Evolutionary conservation across 345 rosid species (phyloP).

Genomic region (Eucalyptus marginata): DNA sequence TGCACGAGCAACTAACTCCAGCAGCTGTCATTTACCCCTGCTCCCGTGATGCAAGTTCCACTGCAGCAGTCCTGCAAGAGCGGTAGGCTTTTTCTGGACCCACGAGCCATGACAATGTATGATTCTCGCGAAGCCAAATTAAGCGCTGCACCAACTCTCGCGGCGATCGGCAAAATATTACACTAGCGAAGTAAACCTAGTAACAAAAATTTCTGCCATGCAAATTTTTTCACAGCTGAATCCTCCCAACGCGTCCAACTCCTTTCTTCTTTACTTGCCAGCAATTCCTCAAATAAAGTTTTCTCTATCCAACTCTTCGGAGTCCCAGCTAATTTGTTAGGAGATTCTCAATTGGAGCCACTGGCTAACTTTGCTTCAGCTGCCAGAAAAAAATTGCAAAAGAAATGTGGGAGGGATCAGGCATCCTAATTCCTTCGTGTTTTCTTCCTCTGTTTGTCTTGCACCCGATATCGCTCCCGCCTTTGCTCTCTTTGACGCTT

Average conservation of each 20-base stretch:
- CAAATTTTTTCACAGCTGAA: not conserved
- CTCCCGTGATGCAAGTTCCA: not conserved
- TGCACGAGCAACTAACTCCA: not conserved
- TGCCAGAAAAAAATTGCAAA: not conserved
- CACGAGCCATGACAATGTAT: not conserved
- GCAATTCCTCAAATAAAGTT: not conserved
- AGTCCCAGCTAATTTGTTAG: not conserved
- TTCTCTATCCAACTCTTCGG: not conserved
- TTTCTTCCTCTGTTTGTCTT: slow-evolving; percentile 64
- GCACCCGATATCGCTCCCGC: slow-evolving; percentile 54
- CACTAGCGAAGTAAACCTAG: not conserved
- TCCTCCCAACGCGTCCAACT: not conserved
- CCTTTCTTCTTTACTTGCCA: not conserved
- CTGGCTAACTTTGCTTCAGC: not conserved
- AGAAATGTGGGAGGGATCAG: not conserved
- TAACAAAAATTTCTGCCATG: not conserved
- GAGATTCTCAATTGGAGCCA: not conserved
- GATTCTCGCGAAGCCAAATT: not conserved
- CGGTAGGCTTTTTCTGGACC: not conserved
- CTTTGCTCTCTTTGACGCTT: slow-evolving; percentile 80
- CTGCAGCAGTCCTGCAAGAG: not conserved
- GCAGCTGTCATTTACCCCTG: not conserved
- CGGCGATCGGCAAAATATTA: not conserved
- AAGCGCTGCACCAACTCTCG: not conserved
- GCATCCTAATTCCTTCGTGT: slow-evolving; percentile 8